These are phyloP conservation scores for Fusarium floridanum DNA, from an alignment of 2,329 filamentous ascomycete genomes.

Conservation along the genomic window DNA sequence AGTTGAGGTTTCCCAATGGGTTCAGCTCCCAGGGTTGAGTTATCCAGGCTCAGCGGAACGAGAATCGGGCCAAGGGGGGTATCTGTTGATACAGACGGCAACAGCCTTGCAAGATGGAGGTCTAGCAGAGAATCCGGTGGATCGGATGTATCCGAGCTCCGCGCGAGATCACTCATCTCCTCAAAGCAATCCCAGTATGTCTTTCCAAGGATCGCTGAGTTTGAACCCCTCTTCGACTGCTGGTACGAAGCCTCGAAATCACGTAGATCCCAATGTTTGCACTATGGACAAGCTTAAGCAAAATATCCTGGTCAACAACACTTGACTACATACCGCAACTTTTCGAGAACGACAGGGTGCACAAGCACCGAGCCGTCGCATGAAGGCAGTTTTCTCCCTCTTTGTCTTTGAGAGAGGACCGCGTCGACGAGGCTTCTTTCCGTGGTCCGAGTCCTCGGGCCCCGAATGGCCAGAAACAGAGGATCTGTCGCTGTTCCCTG, in stretches of 20 bases:
- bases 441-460: constrained; percentile 4
- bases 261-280: constrained; percentile 22
- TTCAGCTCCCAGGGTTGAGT: neutral
- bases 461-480: constrained; percentile 1
- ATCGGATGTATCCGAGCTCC: neutral
- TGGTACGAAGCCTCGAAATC: constrained; percentile 22
- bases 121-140: neutral
- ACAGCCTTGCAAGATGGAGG: neutral
- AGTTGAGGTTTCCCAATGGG: neutral
- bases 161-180: neutral
- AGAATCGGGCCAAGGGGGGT: neutral
- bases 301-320: neutral
- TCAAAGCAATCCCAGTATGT: neutral
- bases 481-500: constrained; percentile 3
- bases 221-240: neutral
- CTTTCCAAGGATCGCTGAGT: neutral
- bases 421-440: constrained; percentile 8
- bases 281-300: constrained; percentile 4
- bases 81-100: neutral
- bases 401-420: constrained; percentile 21
- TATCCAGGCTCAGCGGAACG: neutral
- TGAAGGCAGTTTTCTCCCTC: constrained; percentile 23
- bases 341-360: constrained; percentile 12
- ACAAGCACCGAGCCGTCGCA: constrained; percentile 20
- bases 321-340: constrained; percentile 8